Conservation (phyloP, 2,329 filamentous ascomycete species). For the Helotiales sp. region DNA sequence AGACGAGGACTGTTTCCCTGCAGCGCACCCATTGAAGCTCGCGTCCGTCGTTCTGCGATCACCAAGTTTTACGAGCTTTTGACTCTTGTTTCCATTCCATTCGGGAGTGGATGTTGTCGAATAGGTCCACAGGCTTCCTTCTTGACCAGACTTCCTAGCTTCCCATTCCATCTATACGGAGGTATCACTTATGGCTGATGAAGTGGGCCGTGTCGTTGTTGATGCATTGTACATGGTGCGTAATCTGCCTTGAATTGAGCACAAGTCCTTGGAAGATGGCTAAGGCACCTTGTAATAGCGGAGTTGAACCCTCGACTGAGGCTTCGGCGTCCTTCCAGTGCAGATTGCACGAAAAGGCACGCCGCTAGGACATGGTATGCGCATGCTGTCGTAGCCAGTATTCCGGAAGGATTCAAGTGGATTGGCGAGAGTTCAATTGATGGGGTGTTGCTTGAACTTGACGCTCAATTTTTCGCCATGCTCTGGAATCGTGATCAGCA, state of each 20-base stretch:
- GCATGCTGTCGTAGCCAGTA: slow-evolving; percentile 14
- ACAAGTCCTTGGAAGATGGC: slow-evolving; percentile 13
- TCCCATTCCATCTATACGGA: slow-evolving; percentile 17
- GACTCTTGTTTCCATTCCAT: slow-evolving; percentile 14
- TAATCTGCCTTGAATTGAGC: slow-evolving; percentile 14
- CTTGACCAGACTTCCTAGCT: slow-evolving; percentile 13
- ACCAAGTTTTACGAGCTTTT: slow-evolving; percentile 16
- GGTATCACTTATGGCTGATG: slow-evolving; percentile 5
- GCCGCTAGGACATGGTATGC: slow-evolving; percentile 18
- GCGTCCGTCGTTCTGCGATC: slow-evolving; percentile 13
- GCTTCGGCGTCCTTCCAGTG: slow-evolving; percentile 14
- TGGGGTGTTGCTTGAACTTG: slow-evolving; percentile 19
- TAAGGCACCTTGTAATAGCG: slow-evolving; percentile 15
- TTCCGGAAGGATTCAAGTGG: slow-evolving; percentile 15
- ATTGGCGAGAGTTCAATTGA: slow-evolving; percentile 18
- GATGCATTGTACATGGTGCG: slow-evolving; percentile 17
- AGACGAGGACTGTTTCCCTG: slow-evolving; percentile 6
- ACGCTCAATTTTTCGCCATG: slow-evolving; percentile 16
- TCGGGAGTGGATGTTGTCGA: slow-evolving; percentile 10
- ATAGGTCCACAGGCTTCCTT: slow-evolving; percentile 15
- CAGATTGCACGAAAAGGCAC: slow-evolving; percentile 19
- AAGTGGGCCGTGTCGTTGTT: slow-evolving; percentile 13
- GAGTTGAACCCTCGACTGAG: slow-evolving; percentile 12
- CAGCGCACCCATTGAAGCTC: slow-evolving; percentile 4
- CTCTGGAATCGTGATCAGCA: slow-evolving; percentile 15